phyloP scores from a whole-genome alignment of 1,139 yeast genomes.

The Nematodospora anomalae region DNA sequence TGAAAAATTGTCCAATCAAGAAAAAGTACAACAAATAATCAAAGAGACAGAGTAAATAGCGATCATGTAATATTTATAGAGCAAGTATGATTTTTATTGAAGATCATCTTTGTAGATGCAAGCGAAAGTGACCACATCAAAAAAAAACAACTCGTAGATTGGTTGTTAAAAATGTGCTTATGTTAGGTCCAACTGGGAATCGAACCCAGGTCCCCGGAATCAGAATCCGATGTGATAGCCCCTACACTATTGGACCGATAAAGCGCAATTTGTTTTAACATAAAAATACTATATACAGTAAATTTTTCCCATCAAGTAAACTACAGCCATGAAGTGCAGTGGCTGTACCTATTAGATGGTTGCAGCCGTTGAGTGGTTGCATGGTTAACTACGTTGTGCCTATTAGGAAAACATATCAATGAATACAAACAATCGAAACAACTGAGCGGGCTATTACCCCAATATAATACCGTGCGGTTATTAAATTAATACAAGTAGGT shows the following conservation, averaged over 20 bases:
- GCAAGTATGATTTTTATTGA: background rate
- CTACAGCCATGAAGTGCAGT: no score
- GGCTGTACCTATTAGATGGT: no score
- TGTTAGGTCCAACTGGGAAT: slow-evolving; percentile 37
- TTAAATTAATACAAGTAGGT: no score
- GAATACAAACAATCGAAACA: no score
- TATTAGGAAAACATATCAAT: no score
- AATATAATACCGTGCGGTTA: no score
- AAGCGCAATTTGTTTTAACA: background rate
- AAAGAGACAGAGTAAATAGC: slow-evolving; percentile 10
- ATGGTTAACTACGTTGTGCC: no score
- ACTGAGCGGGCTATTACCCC: no score
- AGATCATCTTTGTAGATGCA: background rate
- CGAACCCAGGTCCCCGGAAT: slow-evolving; percentile 42
- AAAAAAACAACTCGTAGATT: no score
- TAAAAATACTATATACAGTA: background rate
- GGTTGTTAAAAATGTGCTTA: no score
- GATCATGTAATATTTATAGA: background rate
- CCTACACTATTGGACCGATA: slow-evolving; percentile 34
- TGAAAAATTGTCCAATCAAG: slow-evolving; percentile 7
- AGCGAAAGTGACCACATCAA: background rate
- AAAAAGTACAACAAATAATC: slow-evolving; percentile 14
- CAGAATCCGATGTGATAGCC: slow-evolving; percentile 39
- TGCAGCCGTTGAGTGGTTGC: no score
- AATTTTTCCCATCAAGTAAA: background rate